Evolutionary conservation across 2,329 filamentous ascomycete genomes (phyloP).

Genomic region (Colletotrichum tropicale): DNA sequence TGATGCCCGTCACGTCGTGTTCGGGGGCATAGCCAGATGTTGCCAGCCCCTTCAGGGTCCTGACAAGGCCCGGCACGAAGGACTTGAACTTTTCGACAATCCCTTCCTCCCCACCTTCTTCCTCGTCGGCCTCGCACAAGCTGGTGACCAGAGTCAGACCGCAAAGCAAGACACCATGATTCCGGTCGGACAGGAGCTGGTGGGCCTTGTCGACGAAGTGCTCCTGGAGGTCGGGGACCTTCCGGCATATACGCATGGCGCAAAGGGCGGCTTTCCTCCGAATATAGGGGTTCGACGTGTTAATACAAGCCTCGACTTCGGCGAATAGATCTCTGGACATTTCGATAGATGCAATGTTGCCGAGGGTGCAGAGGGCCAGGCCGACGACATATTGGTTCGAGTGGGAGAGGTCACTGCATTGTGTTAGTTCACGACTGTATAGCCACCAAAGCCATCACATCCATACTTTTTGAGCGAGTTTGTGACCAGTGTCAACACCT

Average conservation of each 20-base stretch:
- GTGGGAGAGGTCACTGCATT: conserved; percentile 84
- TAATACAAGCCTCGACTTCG: conserved; percentile 90
- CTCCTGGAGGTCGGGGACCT: conserved; percentile 95
- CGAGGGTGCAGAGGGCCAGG: conserved; percentile 91
- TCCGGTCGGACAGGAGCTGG: conserved; percentile 85
- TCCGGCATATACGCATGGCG: conserved; percentile 97
- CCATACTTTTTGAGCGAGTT: conserved; percentile 94
- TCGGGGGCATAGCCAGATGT: conserved; percentile 97
- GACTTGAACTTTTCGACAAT: conserved; percentile 91
- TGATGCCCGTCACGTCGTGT: conserved; percentile 97
- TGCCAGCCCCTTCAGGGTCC: conserved; percentile 88
- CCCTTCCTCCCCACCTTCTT: conserved; percentile 86
- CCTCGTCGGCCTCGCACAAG: conserved; percentile 93
- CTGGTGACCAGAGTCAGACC: conserved; percentile 90
- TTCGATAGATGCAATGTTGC: conserved; percentile 96
- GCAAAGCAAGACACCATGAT: conserved; percentile 93
- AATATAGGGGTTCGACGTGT: conserved; percentile 97
- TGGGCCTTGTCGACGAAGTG: conserved; percentile 96
- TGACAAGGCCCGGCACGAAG: conserved; percentile 83
- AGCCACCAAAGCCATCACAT: no score
- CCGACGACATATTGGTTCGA: conserved; percentile 99
- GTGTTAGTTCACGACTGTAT: conserved; percentile 33
- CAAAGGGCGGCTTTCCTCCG: conserved; percentile 96
- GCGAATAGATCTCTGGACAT: conserved; percentile 98
- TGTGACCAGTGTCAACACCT: conserved; percentile 94